Percentiles rank a stretch among this genome's conserved stretches.
phyloP scores from a whole-genome alignment of 371 early-diverging fungal species.

The Saksenaea oblongispora region DNA sequence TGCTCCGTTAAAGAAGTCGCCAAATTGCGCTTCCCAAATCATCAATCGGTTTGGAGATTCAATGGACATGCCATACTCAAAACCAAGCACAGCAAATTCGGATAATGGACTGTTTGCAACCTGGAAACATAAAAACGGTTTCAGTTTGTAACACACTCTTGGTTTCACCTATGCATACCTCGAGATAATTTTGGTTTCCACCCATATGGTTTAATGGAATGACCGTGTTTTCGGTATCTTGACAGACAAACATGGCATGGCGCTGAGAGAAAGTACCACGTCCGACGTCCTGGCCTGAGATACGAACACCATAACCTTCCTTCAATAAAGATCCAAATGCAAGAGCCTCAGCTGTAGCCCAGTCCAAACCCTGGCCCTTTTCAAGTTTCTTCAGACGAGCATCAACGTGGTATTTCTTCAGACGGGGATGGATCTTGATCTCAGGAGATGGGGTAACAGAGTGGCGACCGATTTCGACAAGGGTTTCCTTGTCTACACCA shows the following conservation, averaged over 20 bases:
- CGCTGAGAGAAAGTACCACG: slow-evolving; percentile 98
- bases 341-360: slow-evolving; percentile 96
- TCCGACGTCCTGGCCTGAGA: slow-evolving; percentile 97
- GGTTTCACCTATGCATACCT: slow-evolving; percentile 57
- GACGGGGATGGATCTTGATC: slow-evolving; percentile 79
- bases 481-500: slow-evolving; percentile 56
- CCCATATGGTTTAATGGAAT: slow-evolving; percentile 82
- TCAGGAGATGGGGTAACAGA: slow-evolving; percentile 73
- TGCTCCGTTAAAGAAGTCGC: slow-evolving; percentile 97
- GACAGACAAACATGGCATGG: slow-evolving; percentile 91
- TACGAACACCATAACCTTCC: slow-evolving; percentile 86
- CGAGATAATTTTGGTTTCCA: slow-evolving; percentile 58
- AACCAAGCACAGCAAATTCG: slow-evolving; percentile 95
- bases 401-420: slow-evolving; percentile 88
- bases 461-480: slow-evolving; percentile 69
- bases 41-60: slow-evolving; percentile 82
- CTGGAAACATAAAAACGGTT: slow-evolving; percentile 33
- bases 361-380: slow-evolving; percentile 81
- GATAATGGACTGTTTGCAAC: slow-evolving; percentile 90
- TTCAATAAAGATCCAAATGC: slow-evolving; percentile 88
- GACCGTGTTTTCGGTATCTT: slow-evolving; percentile 71
- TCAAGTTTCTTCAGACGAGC: slow-evolving; percentile 71
- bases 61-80: slow-evolving; percentile 92
- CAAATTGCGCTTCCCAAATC: slow-evolving; percentile 99
- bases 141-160: not conserved